Percentiles rank a stretch among this genome's conserved stretches.
These are phyloP conservation scores for Hibiscus syriacus DNA, from an alignment of 345 rosid species.

Conservation along the genomic window DNA sequence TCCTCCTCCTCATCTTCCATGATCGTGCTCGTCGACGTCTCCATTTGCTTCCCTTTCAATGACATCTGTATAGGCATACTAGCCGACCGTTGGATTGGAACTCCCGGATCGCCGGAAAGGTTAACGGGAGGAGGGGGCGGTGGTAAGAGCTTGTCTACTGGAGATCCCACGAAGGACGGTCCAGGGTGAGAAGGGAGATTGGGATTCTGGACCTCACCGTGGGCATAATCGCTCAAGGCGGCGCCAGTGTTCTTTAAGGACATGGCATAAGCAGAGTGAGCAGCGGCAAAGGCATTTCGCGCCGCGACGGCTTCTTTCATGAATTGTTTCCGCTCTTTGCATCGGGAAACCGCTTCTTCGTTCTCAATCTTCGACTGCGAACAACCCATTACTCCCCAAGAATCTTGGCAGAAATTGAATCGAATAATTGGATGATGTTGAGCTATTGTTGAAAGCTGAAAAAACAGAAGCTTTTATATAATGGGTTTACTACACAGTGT, in stretches of 20 bases:
- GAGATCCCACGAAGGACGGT: not conserved
- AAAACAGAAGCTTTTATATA: no score
- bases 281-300: slow-evolving; percentile 97
- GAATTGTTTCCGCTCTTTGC: slow-evolving; percentile 60
- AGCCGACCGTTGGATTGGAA: slow-evolving; percentile 57
- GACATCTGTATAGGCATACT: slow-evolving; percentile 76
- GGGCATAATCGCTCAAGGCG: slow-evolving; percentile 78
- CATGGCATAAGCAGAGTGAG: slow-evolving; percentile 74
- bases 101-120: not conserved
- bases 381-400: slow-evolving; percentile 55
- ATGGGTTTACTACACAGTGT: no score
- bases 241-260: slow-evolving; percentile 84
- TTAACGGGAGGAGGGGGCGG: slow-evolving; percentile 37
- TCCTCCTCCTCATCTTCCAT: slow-evolving; percentile 61
- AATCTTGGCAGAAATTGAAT: no score
- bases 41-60: slow-evolving; percentile 31
- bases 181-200: slow-evolving; percentile 10
- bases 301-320: slow-evolving; percentile 66
- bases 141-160: slow-evolving; percentile 25
- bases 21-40: slow-evolving; percentile 38
- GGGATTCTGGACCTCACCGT: slow-evolving; percentile 52
- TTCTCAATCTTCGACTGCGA: slow-evolving; percentile 90
- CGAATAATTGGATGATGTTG: no score
- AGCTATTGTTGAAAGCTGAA: no score
- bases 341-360: slow-evolving; percentile 79